Percentiles rank a stretch among this genome's conserved stretches.
Evolutionary conservation across 805 yeast species (phyloP).

Genomic region (Ogataea salicorniae): DNA sequence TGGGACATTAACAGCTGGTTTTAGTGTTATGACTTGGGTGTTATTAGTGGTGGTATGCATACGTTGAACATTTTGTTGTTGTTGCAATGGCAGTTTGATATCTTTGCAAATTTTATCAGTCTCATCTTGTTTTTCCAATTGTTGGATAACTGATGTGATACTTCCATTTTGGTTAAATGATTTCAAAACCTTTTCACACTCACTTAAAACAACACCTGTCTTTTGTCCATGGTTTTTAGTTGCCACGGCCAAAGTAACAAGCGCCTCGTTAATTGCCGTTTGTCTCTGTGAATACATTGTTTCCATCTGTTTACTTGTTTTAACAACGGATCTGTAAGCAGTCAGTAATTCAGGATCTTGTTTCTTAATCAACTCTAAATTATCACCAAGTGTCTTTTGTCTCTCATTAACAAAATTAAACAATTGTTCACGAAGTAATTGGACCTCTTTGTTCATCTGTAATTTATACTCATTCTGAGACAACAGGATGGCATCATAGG

Average conservation of each 20-base stretch:
- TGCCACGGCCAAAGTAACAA: conserved; percentile 39
- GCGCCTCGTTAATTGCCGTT: conserved; percentile 36
- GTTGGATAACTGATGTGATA: conserved; percentile 13
- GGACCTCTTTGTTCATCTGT: conserved; percentile 42
- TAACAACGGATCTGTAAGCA: conserved; percentile 43
- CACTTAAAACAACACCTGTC: conserved; percentile 38
- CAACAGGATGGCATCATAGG: conserved; percentile 52
- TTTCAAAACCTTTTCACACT: conserved; percentile 42
- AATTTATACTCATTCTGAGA: conserved; percentile 47
- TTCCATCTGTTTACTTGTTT: conserved; percentile 46
- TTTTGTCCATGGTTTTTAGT: conserved; percentile 47
- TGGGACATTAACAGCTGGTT: too few species aligned
- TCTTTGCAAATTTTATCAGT: conserved; percentile 3
- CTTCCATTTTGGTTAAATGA: conserved; percentile 23
- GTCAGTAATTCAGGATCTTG: conserved; percentile 47
- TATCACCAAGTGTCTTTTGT: conserved; percentile 31
- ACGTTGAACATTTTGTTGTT: too few species aligned
- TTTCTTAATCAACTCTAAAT: conserved; percentile 33
- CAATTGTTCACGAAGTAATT: conserved; percentile 33
- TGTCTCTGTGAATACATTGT: conserved; percentile 44
- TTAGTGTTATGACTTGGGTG: too few species aligned
- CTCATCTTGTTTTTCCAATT: neutral
- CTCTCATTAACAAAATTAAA: conserved; percentile 34
- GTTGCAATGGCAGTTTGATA: neutral
- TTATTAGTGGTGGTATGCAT: too few species aligned